Conservation (phyloP, 768 basidiomycete species). For the Russula sp. region DNA sequence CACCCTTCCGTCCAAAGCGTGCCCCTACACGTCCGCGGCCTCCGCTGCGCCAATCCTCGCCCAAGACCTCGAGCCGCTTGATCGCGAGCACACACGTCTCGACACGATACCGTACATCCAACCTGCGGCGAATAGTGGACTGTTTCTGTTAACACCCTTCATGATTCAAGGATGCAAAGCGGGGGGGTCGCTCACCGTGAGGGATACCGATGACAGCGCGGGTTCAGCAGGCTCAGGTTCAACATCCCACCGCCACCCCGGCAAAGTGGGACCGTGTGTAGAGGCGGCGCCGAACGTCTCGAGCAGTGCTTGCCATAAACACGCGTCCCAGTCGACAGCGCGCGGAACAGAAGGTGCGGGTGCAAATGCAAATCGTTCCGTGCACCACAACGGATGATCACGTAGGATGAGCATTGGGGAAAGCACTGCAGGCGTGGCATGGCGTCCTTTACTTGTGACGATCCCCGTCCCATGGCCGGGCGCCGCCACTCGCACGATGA, state of each 20-base stretch:
- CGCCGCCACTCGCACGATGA: constrained; percentile 26
- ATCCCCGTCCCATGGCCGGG: constrained; percentile 33
- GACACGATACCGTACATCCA: constrained; percentile 48
- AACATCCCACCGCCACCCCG: constrained; percentile 28
- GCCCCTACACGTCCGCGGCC: constrained; percentile 6
- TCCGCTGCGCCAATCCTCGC: constrained; percentile 29
- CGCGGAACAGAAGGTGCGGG: constrained; percentile 42
- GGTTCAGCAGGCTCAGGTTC: neutral
- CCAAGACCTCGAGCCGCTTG: constrained; percentile 43
- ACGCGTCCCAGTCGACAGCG: constrained; percentile 57
- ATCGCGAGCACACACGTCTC: constrained; percentile 53
- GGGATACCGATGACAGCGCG: neutral
- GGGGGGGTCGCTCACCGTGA: constrained; percentile 16
- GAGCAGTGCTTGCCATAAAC: constrained; percentile 63
- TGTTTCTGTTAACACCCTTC: constrained; percentile 29
- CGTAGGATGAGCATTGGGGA: constrained; percentile 46
- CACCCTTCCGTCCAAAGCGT: constrained; percentile 38
- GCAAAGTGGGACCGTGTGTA: constrained; percentile 34
- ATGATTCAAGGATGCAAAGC: neutral
- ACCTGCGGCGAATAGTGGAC: constrained; percentile 44
- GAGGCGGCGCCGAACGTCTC: constrained; percentile 46
- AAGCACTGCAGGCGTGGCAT: constrained; percentile 38
- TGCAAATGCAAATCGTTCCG: constrained; percentile 49
- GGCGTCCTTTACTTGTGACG: constrained; percentile 36
- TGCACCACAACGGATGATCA: constrained; percentile 58